A percentile compares a stretch with the other conserved stretches of the same genome.
These are phyloP conservation scores for Apophysomyces elegans DNA, from an alignment of 371 early-diverging fungal species.

Conservation along the genomic window DNA sequence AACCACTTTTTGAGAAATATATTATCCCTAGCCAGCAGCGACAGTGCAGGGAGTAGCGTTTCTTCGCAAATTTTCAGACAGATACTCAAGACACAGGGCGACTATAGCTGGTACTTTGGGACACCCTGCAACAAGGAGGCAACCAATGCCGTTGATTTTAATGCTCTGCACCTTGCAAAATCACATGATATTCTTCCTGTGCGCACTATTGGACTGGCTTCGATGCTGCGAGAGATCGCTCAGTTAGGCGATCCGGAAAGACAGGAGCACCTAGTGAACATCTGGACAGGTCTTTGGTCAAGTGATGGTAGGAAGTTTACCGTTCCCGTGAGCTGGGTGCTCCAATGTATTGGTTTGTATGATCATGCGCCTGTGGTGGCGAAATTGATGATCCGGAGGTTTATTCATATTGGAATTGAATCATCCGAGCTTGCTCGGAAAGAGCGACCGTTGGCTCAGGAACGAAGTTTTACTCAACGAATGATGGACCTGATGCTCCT, in stretches of 20 bases:
- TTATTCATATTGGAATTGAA: conserved; percentile 25
- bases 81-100: conserved; percentile 29
- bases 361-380: conserved; percentile 45
- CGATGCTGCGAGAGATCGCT: conserved; percentile 38
- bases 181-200: conserved; percentile 33
- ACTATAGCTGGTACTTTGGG: conserved; percentile 46
- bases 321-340: conserved; percentile 39
- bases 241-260: conserved; percentile 27
- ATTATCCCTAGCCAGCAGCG: conserved; percentile 25
- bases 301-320: conserved; percentile 16
- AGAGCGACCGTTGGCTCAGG: background rate
- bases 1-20: conserved; percentile 37
- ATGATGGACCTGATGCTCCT: conserved; percentile 44
- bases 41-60: conserved; percentile 20
- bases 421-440: background rate
- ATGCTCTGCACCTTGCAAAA: conserved; percentile 22
- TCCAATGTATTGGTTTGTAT: conserved; percentile 43
- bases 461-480: conserved; percentile 16
- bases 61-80: conserved; percentile 36
- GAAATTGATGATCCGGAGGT: conserved; percentile 37
- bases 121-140: conserved; percentile 25
- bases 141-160: conserved; percentile 14
- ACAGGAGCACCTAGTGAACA: conserved; percentile 26
- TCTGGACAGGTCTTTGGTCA: conserved; percentile 38
- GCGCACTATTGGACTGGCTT: conserved; percentile 32